Evolutionary conservation across 108 stramenopile genomes (phyloP).

Genomic region (Parietichytrium sp.): DNA sequence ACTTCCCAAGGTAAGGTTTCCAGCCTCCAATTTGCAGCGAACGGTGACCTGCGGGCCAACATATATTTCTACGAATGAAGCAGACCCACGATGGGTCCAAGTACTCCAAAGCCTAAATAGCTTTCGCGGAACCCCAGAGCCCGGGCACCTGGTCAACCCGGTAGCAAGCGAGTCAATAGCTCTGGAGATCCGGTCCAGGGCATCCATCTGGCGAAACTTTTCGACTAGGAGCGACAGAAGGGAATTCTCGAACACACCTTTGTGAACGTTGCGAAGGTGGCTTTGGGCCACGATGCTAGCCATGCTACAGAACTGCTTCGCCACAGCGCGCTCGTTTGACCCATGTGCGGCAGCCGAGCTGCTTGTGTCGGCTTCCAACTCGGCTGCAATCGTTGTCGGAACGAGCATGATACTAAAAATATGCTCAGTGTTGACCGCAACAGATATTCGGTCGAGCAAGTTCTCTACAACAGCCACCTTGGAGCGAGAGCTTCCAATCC

Average conservation of each 20-base stretch:
- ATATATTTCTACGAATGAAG: background rate
- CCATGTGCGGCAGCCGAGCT: no score
- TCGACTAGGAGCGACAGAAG: background rate
- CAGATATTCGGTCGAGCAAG: background rate
- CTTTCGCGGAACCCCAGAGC: background rate
- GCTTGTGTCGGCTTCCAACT: no score
- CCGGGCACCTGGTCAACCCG: background rate
- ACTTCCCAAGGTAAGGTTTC: background rate
- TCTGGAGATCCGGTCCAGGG: background rate
- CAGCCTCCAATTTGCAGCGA: background rate
- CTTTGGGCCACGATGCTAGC: background rate
- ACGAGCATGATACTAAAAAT: background rate
- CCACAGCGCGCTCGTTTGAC: no score
- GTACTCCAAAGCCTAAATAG: background rate
- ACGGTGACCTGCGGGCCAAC: background rate
- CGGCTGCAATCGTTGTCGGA: background rate
- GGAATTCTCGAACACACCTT: background rate
- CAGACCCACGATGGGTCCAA: background rate
- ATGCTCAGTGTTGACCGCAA: background rate
- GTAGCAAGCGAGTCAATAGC: background rate
- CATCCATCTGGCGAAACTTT: conserved; percentile 24
- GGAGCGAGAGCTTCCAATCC: background rate
- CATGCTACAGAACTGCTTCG: background rate
- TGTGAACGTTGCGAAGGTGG: background rate
- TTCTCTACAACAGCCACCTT: conserved; percentile 34